phyloP scores from a whole-genome alignment of 257 asterid genomes.

The Nicotiana knightiana region DNA sequence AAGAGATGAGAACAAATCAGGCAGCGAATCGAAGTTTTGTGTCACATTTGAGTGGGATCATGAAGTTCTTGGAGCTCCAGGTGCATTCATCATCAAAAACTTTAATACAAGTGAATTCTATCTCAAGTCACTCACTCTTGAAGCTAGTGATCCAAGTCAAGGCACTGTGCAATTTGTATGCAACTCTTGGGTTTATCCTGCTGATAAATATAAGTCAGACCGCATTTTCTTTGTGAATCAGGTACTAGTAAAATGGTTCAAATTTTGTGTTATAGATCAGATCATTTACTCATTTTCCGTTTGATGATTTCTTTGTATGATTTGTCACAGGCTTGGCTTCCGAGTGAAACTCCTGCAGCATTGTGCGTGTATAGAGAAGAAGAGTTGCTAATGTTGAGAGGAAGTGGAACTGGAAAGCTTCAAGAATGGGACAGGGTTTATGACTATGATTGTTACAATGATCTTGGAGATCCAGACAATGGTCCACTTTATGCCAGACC shows the following conservation, averaged over 20 bases:
- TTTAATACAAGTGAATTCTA: conserved; percentile 56
- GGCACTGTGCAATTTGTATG: conserved; percentile 57
- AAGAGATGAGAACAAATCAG: not conserved
- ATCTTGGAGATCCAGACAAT: conserved; percentile 7
- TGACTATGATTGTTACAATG: conserved; percentile 15
- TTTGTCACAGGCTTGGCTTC: conserved; percentile 4
- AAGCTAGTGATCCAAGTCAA: conserved; percentile 44
- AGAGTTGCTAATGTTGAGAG: conserved; percentile 13
- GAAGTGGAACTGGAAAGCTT: conserved; percentile 13
- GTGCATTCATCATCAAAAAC: conserved; percentile 47
- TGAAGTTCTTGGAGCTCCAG: conserved; percentile 51
- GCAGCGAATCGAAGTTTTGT: conserved; percentile 28
- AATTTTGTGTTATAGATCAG: not conserved
- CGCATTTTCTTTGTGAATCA: conserved; percentile 64
- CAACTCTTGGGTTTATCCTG: conserved; percentile 75
- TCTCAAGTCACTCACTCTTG: conserved; percentile 60
- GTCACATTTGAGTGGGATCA: conserved; percentile 58
- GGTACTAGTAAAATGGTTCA: conserved; percentile 18
- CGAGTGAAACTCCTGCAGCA: conserved; percentile 13
- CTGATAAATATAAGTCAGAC: conserved; percentile 36
- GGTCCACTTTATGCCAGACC: not conserved
- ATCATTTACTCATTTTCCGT: no score
- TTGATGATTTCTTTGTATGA: not conserved
- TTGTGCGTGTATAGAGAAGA: conserved; percentile 11
- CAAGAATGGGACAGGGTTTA: conserved; percentile 20